Evolutionary conservation across 345 rosid genomes (phyloP).

Genomic region (Brassica nigra): DNA sequence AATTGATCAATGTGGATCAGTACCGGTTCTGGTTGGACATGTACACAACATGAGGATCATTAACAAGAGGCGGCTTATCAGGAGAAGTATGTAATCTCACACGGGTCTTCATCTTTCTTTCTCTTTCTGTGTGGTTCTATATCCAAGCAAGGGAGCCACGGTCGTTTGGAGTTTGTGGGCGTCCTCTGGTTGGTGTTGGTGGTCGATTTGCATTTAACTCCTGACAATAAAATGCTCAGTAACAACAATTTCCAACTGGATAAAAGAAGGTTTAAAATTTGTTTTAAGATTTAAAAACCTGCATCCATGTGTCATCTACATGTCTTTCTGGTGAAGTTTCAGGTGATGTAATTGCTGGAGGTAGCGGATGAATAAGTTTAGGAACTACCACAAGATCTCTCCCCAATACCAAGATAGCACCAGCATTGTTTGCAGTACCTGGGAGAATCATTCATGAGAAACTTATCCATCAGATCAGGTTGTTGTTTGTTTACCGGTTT

Average conservation of each 20-base stretch:
- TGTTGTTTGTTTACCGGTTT: not conserved
- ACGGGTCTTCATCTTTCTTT: not conserved
- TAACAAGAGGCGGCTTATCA: slow-evolving; percentile 32
- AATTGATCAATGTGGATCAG: slow-evolving; percentile 36
- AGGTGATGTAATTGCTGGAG: slow-evolving; percentile 84
- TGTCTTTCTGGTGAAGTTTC: slow-evolving; percentile 84
- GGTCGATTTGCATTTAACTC: slow-evolving; percentile 96
- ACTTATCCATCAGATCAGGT: not conserved
- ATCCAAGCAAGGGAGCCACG: slow-evolving; percentile 93
- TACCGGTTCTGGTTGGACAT: slow-evolving; percentile 49
- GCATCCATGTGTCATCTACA: slow-evolving; percentile 97
- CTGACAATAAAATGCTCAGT: slow-evolving; percentile 44
- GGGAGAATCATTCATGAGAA: not conserved
- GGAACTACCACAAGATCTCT: slow-evolving; percentile 98
- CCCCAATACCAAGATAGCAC: slow-evolving; percentile 96
- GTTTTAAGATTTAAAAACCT: slow-evolving; percentile 50
- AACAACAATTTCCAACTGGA: not conserved
- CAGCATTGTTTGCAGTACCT: slow-evolving; percentile 99
- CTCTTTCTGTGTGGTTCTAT: slow-evolving; percentile 31
- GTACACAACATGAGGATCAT: slow-evolving; percentile 51
- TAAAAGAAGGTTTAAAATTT: not conserved
- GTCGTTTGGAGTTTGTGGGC: slow-evolving; percentile 80
- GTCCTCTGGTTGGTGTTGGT: slow-evolving; percentile 94
- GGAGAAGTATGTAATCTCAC: slow-evolving; percentile 39
- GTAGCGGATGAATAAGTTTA: slow-evolving; percentile 91